phyloP scores from a whole-genome alignment of 2,329 filamentous ascomycete genomes.

The Botrytis porri region DNA sequence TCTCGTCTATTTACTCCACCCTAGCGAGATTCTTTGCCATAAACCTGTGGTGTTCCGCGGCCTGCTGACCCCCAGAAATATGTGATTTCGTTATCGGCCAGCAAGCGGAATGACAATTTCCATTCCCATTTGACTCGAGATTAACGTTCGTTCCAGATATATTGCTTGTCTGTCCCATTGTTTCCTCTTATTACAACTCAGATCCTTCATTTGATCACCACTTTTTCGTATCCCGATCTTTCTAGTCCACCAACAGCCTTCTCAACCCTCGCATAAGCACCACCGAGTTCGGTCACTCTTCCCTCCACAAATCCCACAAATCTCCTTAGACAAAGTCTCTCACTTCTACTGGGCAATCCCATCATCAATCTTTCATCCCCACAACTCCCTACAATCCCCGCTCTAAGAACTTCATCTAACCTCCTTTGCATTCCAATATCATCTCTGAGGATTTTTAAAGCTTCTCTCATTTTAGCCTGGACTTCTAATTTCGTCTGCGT shows the following conservation, averaged over 20 bases:
- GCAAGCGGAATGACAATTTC: not conserved
- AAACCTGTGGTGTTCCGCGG: not conserved
- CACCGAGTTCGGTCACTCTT: slow-evolving; percentile 11
- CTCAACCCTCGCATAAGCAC: slow-evolving; percentile 13
- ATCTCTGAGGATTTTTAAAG: not conserved
- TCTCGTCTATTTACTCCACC: not conserved
- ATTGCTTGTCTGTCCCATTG: too few species aligned
- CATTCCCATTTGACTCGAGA: not conserved
- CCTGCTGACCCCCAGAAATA: not conserved
- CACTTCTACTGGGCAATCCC: slow-evolving; percentile 14
- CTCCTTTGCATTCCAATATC: slow-evolving; percentile 17
- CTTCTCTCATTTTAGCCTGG: not conserved
- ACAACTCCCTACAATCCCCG: slow-evolving; percentile 13
- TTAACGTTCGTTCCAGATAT: too few species aligned
- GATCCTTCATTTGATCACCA: not conserved
- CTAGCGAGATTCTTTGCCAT: not conserved
- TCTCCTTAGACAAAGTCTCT: slow-evolving; percentile 16
- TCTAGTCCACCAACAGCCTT: slow-evolving; percentile 11
- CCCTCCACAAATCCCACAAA: slow-evolving; percentile 18
- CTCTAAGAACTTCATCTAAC: slow-evolving; percentile 15
- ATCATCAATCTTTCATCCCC: slow-evolving; percentile 18
- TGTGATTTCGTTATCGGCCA: not conserved
- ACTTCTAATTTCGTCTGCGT: not conserved
- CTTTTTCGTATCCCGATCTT: slow-evolving; percentile 4
- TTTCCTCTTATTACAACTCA: not conserved